Base-by-base conservation (phyloP, 73 alveolate species). In the Durusdinium trenchii region DNA sequence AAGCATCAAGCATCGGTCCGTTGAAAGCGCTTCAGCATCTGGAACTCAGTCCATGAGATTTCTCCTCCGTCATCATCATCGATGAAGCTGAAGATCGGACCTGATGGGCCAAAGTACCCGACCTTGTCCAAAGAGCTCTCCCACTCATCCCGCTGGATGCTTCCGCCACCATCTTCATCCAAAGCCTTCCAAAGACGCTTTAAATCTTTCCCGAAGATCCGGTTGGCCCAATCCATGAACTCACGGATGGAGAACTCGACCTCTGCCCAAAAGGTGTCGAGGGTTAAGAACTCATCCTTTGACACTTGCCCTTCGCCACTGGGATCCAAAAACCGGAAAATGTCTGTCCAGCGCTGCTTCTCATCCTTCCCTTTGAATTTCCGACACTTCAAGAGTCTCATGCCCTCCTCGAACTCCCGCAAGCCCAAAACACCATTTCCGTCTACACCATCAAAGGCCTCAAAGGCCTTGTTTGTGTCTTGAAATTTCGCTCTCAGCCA, bases 311-410 rank as follows among this genome's bases (percentile, higher is more conserved):
- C 98, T 54, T 91, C 98, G 14, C 98, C 98, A 78, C 98, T 91
- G 79, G 98, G 98, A 71, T 91, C 98, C 98, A 91, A 42, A 36
- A 91, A 91, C 36, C 98, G 98, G 45, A 91, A 91, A 45, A 91
- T 71, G 78, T 87, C 98, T 60, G 98, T 91, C 98, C 98, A 91
- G 50, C 98, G 98, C 89, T 91, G 98, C 89, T 91, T 91, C 61
- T 91, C 98, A n/a, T 91, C 98, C 52, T 78, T 48, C 43, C 98
- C 98, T n/a, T 46, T 42, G 67, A 48, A 48, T 54, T 83, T 42
- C 79, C 69, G 79, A 64, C 62, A 14, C 40, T 47, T 30, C 48
- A 48, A 43, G 9, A 48, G 6, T 67, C 71, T 35, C 86, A 69
- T 47, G 52, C 86, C 69, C 78, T 91, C 98, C 76, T 91, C 98